Evolutionary conservation across 352 stramenopile species (phyloP).

Genomic region (Phytophthora cryptogea): DNA sequence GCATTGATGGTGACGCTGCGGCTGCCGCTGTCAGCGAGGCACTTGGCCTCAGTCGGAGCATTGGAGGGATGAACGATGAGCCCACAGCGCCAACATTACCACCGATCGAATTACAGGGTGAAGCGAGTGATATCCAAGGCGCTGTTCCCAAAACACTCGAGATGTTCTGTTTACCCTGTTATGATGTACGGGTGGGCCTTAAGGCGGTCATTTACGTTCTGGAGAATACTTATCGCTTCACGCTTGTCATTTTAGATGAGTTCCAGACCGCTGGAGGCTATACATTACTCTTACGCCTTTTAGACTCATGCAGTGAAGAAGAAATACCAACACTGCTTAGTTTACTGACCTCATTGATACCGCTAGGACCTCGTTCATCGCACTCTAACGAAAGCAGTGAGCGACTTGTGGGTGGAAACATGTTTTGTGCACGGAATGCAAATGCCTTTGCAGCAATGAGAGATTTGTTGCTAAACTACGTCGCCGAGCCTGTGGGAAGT

Average conservation of each 20-base stretch:
- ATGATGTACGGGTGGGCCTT: conserved; percentile 56
- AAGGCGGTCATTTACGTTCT: conserved; percentile 59
- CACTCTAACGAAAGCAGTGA: conserved; percentile 41
- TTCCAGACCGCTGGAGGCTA: conserved; percentile 75
- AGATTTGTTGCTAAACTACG: conserved; percentile 67
- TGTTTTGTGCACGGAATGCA: conserved; percentile 62
- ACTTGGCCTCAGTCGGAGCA: conserved; percentile 48
- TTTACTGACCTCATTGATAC: conserved; percentile 58
- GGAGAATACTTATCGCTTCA: conserved; percentile 68
- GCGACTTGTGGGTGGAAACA: conserved; percentile 45
- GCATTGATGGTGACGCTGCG: conserved; percentile 26
- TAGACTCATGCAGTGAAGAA: conserved; percentile 47
- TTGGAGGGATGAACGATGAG: not conserved
- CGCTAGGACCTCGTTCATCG: conserved; percentile 54
- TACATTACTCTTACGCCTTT: conserved; percentile 44
- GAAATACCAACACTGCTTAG: conserved; percentile 54
- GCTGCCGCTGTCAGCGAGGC: conserved; percentile 69
- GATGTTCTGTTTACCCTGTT: conserved; percentile 42
- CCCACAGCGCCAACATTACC: not conserved
- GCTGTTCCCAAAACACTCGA: conserved; percentile 8
- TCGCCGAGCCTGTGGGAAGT: conserved; percentile 30
- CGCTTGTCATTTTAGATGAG: conserved; percentile 64
- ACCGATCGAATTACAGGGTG: not conserved
- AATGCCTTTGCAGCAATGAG: conserved; percentile 64
- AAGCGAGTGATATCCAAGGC: not conserved